A percentile compares a stretch with the other conserved stretches of the same genome.
Evolutionary conservation across 225 moss, liverwort and hornwort genomes (phyloP).

Genomic region (Pleurozium schreberi): DNA sequence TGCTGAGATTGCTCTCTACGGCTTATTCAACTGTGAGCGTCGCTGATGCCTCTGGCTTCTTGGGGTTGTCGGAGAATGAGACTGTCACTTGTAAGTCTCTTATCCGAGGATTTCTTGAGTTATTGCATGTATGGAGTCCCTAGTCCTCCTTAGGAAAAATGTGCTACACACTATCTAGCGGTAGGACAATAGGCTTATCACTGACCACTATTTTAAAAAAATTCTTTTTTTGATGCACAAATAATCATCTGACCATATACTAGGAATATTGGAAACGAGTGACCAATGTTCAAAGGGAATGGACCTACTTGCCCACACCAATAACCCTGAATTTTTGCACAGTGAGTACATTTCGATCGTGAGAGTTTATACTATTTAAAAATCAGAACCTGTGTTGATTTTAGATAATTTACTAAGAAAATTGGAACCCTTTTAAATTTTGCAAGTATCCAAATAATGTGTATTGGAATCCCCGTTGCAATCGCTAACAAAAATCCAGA

Average conservation of each 20-base stretch:
- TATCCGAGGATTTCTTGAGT: neutral
- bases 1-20: constrained; percentile 76
- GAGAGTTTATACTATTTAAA: neutral
- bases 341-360: neutral
- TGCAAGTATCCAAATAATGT: neutral
- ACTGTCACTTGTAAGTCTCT: constrained; percentile 65
- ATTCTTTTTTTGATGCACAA: neutral
- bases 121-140: neutral
- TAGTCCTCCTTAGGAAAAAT: neutral
- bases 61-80: constrained; percentile 86
- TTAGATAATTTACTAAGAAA: neutral
- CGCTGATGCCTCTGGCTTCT: constrained; percentile 69
- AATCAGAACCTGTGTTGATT: neutral
- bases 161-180: neutral
- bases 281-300: neutral
- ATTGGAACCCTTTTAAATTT: neutral
- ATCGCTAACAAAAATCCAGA: neutral
- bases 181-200: neutral
- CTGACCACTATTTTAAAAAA: neutral
- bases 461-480: neutral
- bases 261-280: neutral
- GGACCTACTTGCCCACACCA: no score
- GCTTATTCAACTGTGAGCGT: constrained; percentile 93
- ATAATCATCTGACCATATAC: neutral
- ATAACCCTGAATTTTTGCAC: neutral